Evolutionary conservation across 495 filamentous ascomycete species (phyloP).

Genomic region (Daldinia bambusicola): DNA sequence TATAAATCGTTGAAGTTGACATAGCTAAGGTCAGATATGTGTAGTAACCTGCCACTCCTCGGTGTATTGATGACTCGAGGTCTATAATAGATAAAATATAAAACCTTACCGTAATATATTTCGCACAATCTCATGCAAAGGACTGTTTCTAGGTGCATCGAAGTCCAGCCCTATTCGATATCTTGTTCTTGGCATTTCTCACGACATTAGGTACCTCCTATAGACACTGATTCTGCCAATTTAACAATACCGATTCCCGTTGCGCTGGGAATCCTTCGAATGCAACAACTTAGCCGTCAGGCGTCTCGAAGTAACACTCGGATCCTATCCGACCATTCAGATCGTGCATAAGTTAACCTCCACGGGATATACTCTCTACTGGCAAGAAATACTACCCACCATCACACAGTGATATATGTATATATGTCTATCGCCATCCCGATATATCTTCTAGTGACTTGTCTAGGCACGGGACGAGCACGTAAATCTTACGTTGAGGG

Average conservation of each 20-base stretch:
- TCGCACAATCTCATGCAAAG: neutral
- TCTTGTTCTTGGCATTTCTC: conserved; percentile 30
- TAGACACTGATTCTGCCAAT: conserved; percentile 12
- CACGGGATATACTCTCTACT: conserved; percentile 7
- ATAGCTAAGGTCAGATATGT: neutral
- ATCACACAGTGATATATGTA: neutral
- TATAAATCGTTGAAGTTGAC: neutral
- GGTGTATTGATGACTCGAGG: neutral
- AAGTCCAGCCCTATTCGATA: conserved; percentile 7
- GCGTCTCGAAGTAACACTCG: conserved; percentile 21
- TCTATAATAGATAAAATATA: neutral
- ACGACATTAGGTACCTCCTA: neutral
- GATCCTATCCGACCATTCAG: conserved; percentile 36
- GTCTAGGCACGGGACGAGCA: neutral
- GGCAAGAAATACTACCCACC: conserved; percentile 17
- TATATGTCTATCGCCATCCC: neutral
- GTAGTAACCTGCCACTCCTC: neutral
- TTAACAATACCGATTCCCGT: conserved; percentile 14
- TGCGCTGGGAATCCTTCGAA: conserved; percentile 8
- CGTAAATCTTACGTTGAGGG: neutral
- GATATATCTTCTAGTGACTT: conserved; percentile 3
- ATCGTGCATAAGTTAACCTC: conserved; percentile 13
- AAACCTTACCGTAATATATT: neutral
- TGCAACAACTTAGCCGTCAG: conserved; percentile 14
- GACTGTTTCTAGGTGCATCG: neutral